phyloP scores from a whole-genome alignment of 2,329 filamentous ascomycete genomes.

The Ceratocystis harringtonii region DNA sequence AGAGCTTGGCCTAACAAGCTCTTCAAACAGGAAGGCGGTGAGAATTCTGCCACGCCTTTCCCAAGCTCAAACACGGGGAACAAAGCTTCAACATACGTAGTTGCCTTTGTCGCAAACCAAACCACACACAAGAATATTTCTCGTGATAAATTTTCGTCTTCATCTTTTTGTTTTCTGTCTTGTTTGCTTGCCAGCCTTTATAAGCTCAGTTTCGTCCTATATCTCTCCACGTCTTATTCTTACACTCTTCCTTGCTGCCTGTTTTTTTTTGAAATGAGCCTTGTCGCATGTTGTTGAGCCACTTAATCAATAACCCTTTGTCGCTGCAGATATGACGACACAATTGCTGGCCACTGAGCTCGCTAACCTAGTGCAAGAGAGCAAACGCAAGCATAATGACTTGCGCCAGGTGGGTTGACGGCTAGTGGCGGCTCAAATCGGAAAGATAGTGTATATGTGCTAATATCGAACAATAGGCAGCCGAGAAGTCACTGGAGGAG shows the following conservation, averaged over 20 bases:
- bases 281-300: constrained; percentile 8
- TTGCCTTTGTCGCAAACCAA: background rate
- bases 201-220: background rate
- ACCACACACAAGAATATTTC: background rate
- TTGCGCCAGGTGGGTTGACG: constrained; percentile 52
- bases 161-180: background rate
- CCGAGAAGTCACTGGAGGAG: constrained; percentile 85
- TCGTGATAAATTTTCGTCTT: background rate
- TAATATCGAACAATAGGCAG: constrained; percentile 41
- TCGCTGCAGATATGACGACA: constrained; percentile 52
- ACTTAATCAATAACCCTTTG: background rate
- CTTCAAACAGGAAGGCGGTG: constrained; percentile 10
- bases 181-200: background rate
- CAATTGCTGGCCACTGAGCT: constrained; percentile 81
- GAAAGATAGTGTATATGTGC: background rate
- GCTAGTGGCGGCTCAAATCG: constrained; percentile 14
- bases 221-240: background rate
- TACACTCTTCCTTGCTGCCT: background rate
- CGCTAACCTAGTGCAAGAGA: constrained; percentile 82
- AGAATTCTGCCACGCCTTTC: constrained; percentile 12
- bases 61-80: background rate
- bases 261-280: background rate
- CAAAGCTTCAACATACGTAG: constrained; percentile 3
- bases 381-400: constrained; percentile 86
- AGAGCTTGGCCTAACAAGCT: constrained; percentile 3